Evolutionary conservation across 73 alveolate species (phyloP).

Genomic region (Paramecium sexaurelia): DNA sequence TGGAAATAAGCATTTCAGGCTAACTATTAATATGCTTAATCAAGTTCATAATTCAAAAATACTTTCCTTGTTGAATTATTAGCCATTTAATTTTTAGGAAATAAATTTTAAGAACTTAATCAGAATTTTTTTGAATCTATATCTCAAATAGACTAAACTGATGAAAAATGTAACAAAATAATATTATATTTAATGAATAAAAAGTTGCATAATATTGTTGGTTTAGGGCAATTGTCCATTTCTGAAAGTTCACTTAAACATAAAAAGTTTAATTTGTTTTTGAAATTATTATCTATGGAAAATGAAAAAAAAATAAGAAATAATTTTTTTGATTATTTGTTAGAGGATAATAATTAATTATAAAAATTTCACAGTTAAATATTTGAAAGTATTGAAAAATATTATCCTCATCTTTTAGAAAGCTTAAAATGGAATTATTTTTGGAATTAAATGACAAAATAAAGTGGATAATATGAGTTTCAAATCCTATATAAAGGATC

Average conservation of each 20-base stretch:
- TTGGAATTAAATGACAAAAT: neutral
- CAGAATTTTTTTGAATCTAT: neutral
- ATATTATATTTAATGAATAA: neutral
- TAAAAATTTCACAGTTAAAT: neutral
- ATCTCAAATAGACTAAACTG: neutral
- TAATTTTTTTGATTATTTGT: neutral
- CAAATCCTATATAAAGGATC: neutral
- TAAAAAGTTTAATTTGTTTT: neutral
- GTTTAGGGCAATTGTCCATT: neutral
- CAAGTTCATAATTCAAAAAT: slow-evolving; percentile 1
- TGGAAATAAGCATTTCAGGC: slow-evolving; percentile 11
- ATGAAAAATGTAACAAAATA: neutral
- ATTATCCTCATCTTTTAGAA: neutral
- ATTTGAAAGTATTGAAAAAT: neutral
- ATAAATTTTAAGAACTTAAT: neutral
- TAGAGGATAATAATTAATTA: neutral
- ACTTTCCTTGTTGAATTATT: slow-evolving; percentile 23
- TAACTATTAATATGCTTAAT: neutral
- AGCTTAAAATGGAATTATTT: slow-evolving; percentile 7
- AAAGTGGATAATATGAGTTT: neutral
- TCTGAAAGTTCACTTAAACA: neutral
- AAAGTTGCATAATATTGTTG: neutral
- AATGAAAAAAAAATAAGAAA: neutral
- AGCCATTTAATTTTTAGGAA: neutral
- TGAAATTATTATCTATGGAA: neutral